Conservation (phyloP, 73 alveolate species). For the Uronychia setigera region DNA sequence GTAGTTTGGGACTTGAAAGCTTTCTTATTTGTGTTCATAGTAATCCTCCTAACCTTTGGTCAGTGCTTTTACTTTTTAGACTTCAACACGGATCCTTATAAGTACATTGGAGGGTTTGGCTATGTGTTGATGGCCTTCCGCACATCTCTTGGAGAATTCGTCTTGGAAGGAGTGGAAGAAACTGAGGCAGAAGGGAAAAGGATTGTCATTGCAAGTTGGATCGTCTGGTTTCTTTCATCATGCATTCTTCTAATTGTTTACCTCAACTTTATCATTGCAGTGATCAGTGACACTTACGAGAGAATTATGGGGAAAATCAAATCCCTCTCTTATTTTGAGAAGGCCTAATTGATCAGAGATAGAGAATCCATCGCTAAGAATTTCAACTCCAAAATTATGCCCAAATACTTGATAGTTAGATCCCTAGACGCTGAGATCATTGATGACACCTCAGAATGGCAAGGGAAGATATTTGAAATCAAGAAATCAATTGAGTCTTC, state of each 20-base stretch:
- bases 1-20: conserved; percentile 17
- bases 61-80: background rate
- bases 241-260: conserved; percentile 7
- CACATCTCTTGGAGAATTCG: conserved; percentile 38
- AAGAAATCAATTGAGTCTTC: no score
- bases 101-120: conserved; percentile 13
- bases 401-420: background rate
- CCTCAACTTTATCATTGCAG: conserved; percentile 46
- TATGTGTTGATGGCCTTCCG: conserved; percentile 38
- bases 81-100: background rate
- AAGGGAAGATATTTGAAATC: no score
- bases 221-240: conserved; percentile 21
- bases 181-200: background rate
- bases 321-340: background rate
- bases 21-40: background rate
- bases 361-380: background rate
- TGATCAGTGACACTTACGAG: conserved; percentile 26
- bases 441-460: no score
- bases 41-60: conserved; percentile 9
- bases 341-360: background rate
- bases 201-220: conserved; percentile 5
- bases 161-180: background rate
- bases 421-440: background rate
- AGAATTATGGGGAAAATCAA: conserved; percentile 12
- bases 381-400: background rate